Evolutionary conservation across 2,329 filamentous ascomycete genomes (phyloP).

Genomic region (Spiromastix sp.): DNA sequence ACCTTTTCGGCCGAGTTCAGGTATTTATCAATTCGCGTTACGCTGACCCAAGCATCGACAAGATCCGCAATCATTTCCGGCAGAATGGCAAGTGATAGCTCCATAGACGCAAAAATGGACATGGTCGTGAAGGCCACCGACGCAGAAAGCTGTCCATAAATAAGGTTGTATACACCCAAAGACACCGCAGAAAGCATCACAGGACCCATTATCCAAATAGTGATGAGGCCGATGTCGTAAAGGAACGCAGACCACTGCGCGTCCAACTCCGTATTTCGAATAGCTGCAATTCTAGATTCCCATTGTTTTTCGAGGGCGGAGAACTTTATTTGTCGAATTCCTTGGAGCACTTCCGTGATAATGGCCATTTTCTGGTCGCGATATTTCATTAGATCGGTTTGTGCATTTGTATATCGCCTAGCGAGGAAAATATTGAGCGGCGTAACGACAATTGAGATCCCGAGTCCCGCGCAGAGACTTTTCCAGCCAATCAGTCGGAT

Average conservation of each 20-base stretch:
- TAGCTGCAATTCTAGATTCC: constrained; percentile 57
- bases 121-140: constrained; percentile 73
- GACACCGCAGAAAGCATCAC: constrained; percentile 63
- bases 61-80: constrained; percentile 62
- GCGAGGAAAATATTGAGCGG: constrained; percentile 60
- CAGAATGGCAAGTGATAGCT: constrained; percentile 58
- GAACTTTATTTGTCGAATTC: constrained; percentile 79
- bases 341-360: constrained; percentile 65
- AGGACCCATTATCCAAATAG: constrained; percentile 63
- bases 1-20: constrained; percentile 56
- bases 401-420: constrained; percentile 52
- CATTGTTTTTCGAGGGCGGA: constrained; percentile 65
- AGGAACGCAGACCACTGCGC: constrained; percentile 58
- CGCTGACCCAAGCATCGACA: constrained; percentile 63
- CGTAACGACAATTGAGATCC: constrained; percentile 52
- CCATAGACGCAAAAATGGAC: constrained; percentile 62
- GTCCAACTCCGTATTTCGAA: constrained; percentile 55
- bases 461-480: constrained; percentile 54
- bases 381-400: constrained; percentile 63
- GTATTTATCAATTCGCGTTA: constrained; percentile 62
- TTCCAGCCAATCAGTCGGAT: constrained; percentile 62
- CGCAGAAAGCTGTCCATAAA: constrained; percentile 54
- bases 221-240: constrained; percentile 52
- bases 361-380: constrained; percentile 66
- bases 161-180: constrained; percentile 55